Evolutionary conservation across 2,329 filamentous ascomycete genomes (phyloP).

Genomic region (Cordyceps cateniannulata): DNA sequence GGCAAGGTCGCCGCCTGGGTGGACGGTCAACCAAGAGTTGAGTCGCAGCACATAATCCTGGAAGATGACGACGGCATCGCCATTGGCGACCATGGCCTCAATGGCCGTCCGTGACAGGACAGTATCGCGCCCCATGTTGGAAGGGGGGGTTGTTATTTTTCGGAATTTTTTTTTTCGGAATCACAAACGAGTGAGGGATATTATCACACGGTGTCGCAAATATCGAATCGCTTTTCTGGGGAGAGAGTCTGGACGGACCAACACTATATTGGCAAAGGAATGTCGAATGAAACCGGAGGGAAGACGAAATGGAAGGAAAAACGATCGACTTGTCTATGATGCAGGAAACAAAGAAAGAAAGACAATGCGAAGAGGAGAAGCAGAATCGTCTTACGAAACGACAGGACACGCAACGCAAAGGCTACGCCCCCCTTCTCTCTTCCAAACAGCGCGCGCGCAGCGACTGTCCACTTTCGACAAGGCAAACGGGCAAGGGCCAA

Average conservation of each 20-base stretch:
- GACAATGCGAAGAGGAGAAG: background rate
- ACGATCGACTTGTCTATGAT: background rate
- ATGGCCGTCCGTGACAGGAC: slow-evolving; percentile 40
- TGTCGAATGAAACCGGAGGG: background rate
- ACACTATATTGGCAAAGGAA: background rate
- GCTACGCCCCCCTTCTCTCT: background rate
- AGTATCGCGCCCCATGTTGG: slow-evolving; percentile 32
- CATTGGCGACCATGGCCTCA: slow-evolving; percentile 46
- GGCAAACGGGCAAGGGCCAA: background rate
- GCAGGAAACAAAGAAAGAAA: background rate
- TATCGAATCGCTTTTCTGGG: background rate
- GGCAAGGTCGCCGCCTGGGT: slow-evolving; percentile 53
- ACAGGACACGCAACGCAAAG: background rate
- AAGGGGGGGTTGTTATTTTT: background rate
- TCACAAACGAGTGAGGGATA: background rate
- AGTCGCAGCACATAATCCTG: slow-evolving; percentile 49
- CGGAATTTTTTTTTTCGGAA: background rate
- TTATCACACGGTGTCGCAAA: background rate
- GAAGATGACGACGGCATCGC: slow-evolving; percentile 49
- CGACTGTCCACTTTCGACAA: background rate
- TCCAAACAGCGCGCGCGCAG: background rate
- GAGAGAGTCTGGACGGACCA: background rate
- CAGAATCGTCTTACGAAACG: background rate
- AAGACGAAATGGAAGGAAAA: background rate
- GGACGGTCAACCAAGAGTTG: slow-evolving; percentile 50